Conservation (phyloP, 2,329 filamentous ascomycete genomes). For the Pseudocercospora pini-densiflorae region DNA sequence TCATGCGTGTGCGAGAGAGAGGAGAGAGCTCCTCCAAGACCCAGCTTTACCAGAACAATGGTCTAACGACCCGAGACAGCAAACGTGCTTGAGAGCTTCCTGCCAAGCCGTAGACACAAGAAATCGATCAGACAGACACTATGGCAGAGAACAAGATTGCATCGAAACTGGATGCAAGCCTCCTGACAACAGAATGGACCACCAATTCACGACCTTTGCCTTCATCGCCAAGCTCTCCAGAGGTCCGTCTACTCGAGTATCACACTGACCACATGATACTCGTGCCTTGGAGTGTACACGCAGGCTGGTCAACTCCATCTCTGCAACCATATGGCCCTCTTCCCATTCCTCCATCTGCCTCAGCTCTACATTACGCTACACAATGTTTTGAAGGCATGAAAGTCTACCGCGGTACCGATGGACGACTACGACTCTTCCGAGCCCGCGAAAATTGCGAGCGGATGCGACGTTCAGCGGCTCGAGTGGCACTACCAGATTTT, state of each 20-base stretch:
- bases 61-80: background rate
- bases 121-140: background rate
- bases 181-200: constrained; percentile 43
- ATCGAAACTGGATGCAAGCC: constrained; percentile 20
- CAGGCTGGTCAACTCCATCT: constrained; percentile 73
- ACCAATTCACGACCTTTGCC: constrained; percentile 20
- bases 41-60: background rate
- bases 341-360: constrained; percentile 77
- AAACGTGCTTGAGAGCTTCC: background rate
- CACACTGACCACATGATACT: constrained; percentile 89
- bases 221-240: constrained; percentile 40
- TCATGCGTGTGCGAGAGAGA: background rate
- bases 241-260: constrained; percentile 44
- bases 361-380: constrained; percentile 82
- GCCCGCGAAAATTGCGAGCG: constrained; percentile 72
- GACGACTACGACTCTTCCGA: constrained; percentile 74
- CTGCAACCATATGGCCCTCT: constrained; percentile 78
- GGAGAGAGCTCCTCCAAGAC: background rate
- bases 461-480: constrained; percentile 57
- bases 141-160: background rate
- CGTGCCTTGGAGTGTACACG: constrained; percentile 64
- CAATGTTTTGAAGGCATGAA: constrained; percentile 90
- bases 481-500: constrained; percentile 76
- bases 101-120: background rate
- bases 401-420: constrained; percentile 67